Conservation (phyloP, 2,329 filamentous ascomycete species). For the Eutypella sp. region DNA sequence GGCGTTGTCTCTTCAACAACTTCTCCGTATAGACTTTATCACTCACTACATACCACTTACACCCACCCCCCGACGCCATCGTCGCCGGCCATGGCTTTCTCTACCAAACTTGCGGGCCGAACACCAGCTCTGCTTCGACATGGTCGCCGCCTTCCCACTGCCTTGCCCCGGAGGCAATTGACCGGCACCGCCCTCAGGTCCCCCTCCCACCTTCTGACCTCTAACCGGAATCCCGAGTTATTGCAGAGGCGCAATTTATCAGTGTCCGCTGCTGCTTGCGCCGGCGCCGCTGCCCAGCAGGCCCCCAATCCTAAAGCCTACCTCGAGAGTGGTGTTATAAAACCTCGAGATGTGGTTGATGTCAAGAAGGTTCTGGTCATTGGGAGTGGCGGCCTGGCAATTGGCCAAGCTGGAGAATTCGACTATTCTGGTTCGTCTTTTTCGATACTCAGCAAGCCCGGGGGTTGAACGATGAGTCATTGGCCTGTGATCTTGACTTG, state of each 20-base stretch:
- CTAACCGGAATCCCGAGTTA: slow-evolving; percentile 30
- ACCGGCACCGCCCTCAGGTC: slow-evolving; percentile 31
- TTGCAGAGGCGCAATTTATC: slow-evolving; percentile 45
- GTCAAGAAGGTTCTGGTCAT: slow-evolving; percentile 98
- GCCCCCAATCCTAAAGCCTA: slow-evolving; percentile 83
- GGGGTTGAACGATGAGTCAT: slow-evolving; percentile 18
- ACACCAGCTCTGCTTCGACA: slow-evolving; percentile 54
- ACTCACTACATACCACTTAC: slow-evolving; percentile 10
- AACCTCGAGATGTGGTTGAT: slow-evolving; percentile 72
- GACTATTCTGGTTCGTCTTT: slow-evolving; percentile 84
- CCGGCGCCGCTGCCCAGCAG: slow-evolving; percentile 48
- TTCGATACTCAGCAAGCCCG: slow-evolving; percentile 5
- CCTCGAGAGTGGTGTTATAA: slow-evolving; percentile 80
- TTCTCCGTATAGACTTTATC: too few species aligned
- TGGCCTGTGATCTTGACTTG: neutral
- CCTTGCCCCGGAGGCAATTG: slow-evolving; percentile 40
- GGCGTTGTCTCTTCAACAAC: slow-evolving; percentile 15
- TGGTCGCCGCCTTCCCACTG: slow-evolving; percentile 44
- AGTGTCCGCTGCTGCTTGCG: slow-evolving; percentile 36
- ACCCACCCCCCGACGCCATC: neutral
- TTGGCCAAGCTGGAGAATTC: slow-evolving; percentile 97
- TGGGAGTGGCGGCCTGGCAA: slow-evolving; percentile 89
- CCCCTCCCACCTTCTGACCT: slow-evolving; percentile 28
- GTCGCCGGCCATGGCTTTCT: slow-evolving; percentile 22
- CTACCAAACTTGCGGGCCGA: slow-evolving; percentile 45